A percentile compares a stretch with the other conserved stretches of the same genome.
Conservation (phyloP, 371 early-diverging fungal genomes). For the Mortierella sp. region DNA sequence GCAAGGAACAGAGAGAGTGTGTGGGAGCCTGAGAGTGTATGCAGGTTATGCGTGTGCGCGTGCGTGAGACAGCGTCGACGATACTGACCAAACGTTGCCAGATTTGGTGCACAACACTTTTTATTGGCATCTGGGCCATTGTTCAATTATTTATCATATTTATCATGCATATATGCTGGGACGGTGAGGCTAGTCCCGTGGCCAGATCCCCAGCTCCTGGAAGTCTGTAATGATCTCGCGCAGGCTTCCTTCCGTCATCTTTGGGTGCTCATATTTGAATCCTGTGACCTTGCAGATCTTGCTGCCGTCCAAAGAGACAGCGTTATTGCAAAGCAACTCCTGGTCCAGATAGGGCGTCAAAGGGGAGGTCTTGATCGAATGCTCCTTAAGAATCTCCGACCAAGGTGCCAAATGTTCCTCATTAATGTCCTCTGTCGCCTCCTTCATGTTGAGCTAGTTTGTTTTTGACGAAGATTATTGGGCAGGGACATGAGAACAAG, state of each 20-base stretch:
- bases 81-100: too few relatives aligned
- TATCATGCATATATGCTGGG: neutral
- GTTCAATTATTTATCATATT: neutral
- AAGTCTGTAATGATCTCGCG: conserved; percentile 77
- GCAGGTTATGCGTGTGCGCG: too few relatives aligned
- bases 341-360: conserved; percentile 94
- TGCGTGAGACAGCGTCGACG: too few relatives aligned
- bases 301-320: conserved; percentile 80
- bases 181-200: conserved; percentile 42
- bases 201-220: conserved; percentile 76
- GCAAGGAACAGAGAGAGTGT: neutral
- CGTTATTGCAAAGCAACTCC: conserved; percentile 87
- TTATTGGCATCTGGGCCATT: too few relatives aligned
- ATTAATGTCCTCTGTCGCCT: conserved; percentile 91
- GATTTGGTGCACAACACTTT: too few relatives aligned
- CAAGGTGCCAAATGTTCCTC: conserved; percentile 90
- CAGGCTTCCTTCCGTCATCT: conserved; percentile 73
- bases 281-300: conserved; percentile 79
- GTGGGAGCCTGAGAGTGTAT: neutral
- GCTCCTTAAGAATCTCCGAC: conserved; percentile 69
- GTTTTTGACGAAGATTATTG: neutral
- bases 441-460: conserved; percentile 77
- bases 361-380: conserved; percentile 80
- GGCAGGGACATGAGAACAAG: too few relatives aligned
- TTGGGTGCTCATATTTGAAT: conserved; percentile 77